Percentiles rank a stretch among this genome's conserved stretches.
Evolutionary conservation across 371 early-diverging fungal genomes (phyloP).

Genomic region (Fennellomyces sp.): DNA sequence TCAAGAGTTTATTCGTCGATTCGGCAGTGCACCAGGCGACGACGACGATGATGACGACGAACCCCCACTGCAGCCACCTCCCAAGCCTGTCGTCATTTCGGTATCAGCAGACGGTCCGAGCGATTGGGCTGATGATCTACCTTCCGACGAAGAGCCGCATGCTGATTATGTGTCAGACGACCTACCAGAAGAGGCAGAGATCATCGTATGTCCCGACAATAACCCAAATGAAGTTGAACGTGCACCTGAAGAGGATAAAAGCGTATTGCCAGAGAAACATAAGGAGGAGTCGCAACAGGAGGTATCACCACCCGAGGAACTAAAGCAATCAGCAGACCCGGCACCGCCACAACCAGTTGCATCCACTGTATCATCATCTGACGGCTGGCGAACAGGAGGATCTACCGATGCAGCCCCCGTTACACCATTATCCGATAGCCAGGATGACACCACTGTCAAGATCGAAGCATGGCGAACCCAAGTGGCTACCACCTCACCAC

Average conservation of each 20-base stretch:
- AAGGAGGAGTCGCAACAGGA: too few species aligned
- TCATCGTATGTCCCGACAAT: too few species aligned
- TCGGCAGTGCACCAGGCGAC: not conserved
- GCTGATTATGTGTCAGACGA: too few species aligned
- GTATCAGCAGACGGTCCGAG: conserved; percentile 7
- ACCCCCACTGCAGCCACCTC: not conserved
- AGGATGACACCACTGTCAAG: not conserved
- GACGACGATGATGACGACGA: not conserved
- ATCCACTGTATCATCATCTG: not conserved
- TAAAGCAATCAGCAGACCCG: too few species aligned
- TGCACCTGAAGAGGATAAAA: too few species aligned
- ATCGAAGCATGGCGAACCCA: not conserved
- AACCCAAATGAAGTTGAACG: too few species aligned
- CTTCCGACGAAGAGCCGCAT: not conserved
- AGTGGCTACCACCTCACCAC: not conserved
- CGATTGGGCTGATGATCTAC: conserved; percentile 8
- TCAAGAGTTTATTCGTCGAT: conserved; percentile 2
- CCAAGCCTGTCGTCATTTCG: not conserved
- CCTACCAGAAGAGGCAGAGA: not conserved
- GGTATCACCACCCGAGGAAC: too few species aligned
- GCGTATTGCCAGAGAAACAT: too few species aligned
- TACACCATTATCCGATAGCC: not conserved
- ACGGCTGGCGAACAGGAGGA: not conserved
- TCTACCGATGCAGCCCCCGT: not conserved
- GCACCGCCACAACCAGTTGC: too few species aligned